A percentile compares a stretch with the other conserved stretches of the same genome.
phyloP scores from a whole-genome alignment of 495 filamentous ascomycete species.

The Polyplosphaeria fusca region DNA sequence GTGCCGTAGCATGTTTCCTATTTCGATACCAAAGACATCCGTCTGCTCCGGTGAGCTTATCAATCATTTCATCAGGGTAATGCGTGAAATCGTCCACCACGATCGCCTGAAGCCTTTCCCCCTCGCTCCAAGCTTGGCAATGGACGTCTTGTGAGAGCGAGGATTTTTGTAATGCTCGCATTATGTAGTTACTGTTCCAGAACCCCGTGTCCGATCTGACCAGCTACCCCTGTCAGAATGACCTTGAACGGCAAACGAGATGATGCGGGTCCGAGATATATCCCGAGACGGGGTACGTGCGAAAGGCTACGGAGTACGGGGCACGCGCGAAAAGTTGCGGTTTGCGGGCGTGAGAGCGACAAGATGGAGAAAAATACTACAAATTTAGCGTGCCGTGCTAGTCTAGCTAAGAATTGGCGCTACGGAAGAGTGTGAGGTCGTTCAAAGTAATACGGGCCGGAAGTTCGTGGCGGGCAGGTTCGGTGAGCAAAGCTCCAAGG shows the following conservation, averaged over 20 bases:
- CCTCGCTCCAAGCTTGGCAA: neutral
- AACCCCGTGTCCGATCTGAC: constrained; percentile 14
- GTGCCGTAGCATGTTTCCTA: neutral
- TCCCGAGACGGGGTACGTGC: too few relatives aligned
- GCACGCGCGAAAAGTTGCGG: too few relatives aligned
- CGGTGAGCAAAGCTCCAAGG: too few relatives aligned
- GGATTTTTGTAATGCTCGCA: constrained; percentile 5
- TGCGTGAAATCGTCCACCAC: constrained; percentile 8
- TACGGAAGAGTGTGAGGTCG: too few relatives aligned
- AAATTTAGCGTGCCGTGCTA: too few relatives aligned
- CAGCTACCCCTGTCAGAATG: constrained; percentile 16
- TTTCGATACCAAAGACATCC: constrained; percentile 12
- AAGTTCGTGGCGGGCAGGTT: too few relatives aligned
- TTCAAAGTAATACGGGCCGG: too few relatives aligned
- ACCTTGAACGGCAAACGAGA: constrained; percentile 3
- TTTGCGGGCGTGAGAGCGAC: too few relatives aligned
- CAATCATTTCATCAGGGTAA: constrained; percentile 14
- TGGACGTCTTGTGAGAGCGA: constrained; percentile 4
- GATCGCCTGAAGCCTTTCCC: constrained; percentile 5
- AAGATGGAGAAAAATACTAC: too few relatives aligned
- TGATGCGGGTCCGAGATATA: too few relatives aligned
- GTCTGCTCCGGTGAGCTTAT: constrained; percentile 10
- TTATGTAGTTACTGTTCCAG: constrained; percentile 12
- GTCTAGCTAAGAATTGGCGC: too few relatives aligned
- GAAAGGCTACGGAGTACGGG: too few relatives aligned